Percentiles rank a stretch among this genome's conserved stretches.
phyloP scores from a whole-genome alignment of 1,139 yeast genomes.

The Hyphopichia khmerensis region DNA sequence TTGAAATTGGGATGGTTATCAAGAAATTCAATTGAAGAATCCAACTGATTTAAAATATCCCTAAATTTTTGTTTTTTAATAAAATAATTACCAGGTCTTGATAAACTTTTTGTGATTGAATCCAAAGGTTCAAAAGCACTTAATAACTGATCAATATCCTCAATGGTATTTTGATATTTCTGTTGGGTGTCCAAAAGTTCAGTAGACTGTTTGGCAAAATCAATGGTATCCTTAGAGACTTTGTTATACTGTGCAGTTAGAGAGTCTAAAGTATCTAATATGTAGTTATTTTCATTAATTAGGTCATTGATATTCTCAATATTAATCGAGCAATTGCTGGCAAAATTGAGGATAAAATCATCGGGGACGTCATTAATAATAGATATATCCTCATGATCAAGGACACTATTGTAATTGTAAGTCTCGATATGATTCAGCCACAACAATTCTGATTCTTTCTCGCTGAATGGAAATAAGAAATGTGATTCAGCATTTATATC shows the following conservation, averaged over 20 bases:
- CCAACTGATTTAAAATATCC: conserved; percentile 57
- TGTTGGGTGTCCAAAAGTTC: conserved; percentile 52
- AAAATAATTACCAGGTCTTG: conserved; percentile 66
- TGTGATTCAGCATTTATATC: conserved; percentile 1
- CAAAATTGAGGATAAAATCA: conserved; percentile 36
- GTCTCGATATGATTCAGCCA: conserved; percentile 33
- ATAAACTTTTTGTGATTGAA: conserved; percentile 62
- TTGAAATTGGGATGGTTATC: conserved; percentile 49
- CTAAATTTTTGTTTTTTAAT: conserved; percentile 59
- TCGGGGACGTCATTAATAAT: conserved; percentile 30
- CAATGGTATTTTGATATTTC: conserved; percentile 42
- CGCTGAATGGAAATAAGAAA: conserved; percentile 36
- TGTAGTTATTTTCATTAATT: conserved; percentile 37
- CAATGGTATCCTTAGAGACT: conserved; percentile 59
- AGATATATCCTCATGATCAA: conserved; percentile 31
- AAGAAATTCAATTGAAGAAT: conserved; percentile 45
- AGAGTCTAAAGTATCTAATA: conserved; percentile 41
- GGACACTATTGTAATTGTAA: conserved; percentile 37
- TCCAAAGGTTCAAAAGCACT: conserved; percentile 70
- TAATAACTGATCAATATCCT: conserved; percentile 53
- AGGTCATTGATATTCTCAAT: conserved; percentile 33
- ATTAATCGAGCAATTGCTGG: conserved; percentile 37
- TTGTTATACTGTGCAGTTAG: conserved; percentile 52
- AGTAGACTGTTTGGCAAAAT: conserved; percentile 61
- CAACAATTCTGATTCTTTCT: conserved; percentile 28